These are phyloP conservation scores for Microcyclospora tardicrescens DNA, from an alignment of 2,329 filamentous ascomycete genomes.

Conservation along the genomic window DNA sequence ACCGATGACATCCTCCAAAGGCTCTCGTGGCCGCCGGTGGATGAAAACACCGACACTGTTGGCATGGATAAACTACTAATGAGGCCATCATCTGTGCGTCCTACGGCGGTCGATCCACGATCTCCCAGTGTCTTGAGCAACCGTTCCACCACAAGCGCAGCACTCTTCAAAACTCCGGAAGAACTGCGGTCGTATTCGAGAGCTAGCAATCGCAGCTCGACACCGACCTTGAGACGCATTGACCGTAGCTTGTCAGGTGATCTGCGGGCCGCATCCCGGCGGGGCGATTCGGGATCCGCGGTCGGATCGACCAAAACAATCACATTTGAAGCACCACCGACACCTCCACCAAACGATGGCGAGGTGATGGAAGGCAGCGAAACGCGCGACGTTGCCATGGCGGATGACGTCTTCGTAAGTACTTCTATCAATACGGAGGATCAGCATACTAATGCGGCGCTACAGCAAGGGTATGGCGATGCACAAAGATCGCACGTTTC, in stretches of 20 bases:
- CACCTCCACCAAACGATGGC: constrained; percentile 48
- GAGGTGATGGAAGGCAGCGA: constrained; percentile 80
- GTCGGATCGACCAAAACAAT: constrained; percentile 26
- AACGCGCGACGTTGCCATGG: constrained; percentile 65
- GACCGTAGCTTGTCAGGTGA: constrained; percentile 61
- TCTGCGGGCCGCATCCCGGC: constrained; percentile 52
- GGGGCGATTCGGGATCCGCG: constrained; percentile 35
- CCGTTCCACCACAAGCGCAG: constrained; percentile 29
- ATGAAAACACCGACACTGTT: constrained; percentile 35
- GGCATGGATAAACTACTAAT: constrained; percentile 29
- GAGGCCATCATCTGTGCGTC: constrained; percentile 5
- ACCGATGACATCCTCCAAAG: constrained; percentile 21
- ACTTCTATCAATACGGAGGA: constrained; percentile 31
- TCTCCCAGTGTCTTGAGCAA: constrained; percentile 34
- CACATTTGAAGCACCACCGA: constrained; percentile 30
- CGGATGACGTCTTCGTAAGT: constrained; percentile 86
- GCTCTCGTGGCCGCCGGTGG: constrained; percentile 26
- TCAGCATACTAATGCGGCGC: constrained; percentile 9
- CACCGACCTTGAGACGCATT: constrained; percentile 58
- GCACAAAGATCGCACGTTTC: constrained; percentile 78
- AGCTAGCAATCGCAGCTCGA: constrained; percentile 43
- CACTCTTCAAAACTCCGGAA: constrained; percentile 29
- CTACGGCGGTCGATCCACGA: constrained; percentile 18
- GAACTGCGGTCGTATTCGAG: constrained; percentile 49
- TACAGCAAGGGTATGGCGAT: constrained; percentile 85